Evolutionary conservation across 202 grass and related monocot species (phyloP), one percentile per base, ranked within the genome.

Genomic region (Hordeum pubiflorum): DNA sequence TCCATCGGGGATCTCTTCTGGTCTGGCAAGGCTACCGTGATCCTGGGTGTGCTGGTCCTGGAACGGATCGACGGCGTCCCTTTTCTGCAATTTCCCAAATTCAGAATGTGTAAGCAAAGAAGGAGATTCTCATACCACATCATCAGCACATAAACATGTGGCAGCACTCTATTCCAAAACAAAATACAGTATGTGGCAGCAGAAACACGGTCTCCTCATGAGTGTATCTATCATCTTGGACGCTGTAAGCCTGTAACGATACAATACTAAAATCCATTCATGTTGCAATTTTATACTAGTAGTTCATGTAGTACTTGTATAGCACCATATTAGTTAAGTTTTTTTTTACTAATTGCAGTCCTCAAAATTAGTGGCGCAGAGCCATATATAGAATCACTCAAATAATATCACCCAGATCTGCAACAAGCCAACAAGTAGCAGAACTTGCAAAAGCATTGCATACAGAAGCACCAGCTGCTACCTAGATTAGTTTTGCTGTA

Each of bases 11-110:
- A 79, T 68, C 9, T 87, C 83, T 84, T 86, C 87, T 39, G 27
- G 60, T 31, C 10, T 9, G 7, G 14, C 83, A 75, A 79, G 40
- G 61, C 38, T 54, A 18, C 4, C 63, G 4, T 69, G 39, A 63
- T 86, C 67, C 17, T 78, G 27, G n/a, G 29, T 68, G 4, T 37
- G 68, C 37, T 74, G 73, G 20, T 79, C 78, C 23, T 86, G 79
- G 50, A 79, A 77, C 24, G 85, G 79, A 50, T 68, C 31, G 17
- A 13, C n/a, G 9, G 15, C 44, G 3, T 77, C 75, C 34, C 52
- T 85, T 80, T 91, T 86, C 84, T 95, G 82, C 74, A 91, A 83
- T 77, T 64, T 69, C 9, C 11, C 63, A 66, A 85, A 2, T 82
- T 79, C 40, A 54, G 6, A 74, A 64, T 43, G 77, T 26, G 22